These are phyloP conservation scores for Gracilariopsis chorda DNA, from an alignment of 23 red algal species.

Conservation along the genomic window DNA sequence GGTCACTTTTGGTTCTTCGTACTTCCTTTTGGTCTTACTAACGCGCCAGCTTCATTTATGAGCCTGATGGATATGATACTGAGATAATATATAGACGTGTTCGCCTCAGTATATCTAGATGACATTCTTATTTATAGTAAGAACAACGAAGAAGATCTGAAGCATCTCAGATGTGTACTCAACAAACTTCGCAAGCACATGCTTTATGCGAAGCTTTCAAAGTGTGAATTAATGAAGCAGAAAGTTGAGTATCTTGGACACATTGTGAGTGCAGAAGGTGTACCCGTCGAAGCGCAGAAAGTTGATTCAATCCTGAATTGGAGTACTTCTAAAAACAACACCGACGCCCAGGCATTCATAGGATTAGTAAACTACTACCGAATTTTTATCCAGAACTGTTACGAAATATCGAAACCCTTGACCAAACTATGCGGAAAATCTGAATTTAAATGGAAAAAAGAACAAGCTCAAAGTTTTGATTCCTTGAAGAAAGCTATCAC, in stretches of 20 bases:
- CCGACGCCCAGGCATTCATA: neutral
- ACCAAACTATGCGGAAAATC: neutral
- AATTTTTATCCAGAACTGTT: slow-evolving; percentile 12
- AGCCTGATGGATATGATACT: too few relatives aligned
- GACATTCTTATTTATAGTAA: too few relatives aligned
- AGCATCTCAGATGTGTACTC: neutral
- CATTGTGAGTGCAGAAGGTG: neutral
- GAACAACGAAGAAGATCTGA: too few relatives aligned
- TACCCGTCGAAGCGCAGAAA: neutral
- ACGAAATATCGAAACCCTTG: neutral
- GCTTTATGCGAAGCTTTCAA: slow-evolving; percentile 6
- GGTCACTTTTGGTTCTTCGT: too few relatives aligned
- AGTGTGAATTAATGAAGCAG: neutral
- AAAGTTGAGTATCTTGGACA: neutral
- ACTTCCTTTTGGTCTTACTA: too few relatives aligned
- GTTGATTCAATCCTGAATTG: neutral
- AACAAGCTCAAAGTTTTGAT: neutral
- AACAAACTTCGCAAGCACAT: neutral
- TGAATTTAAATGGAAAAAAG: neutral
- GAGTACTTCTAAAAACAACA: neutral
- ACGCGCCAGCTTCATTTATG: too few relatives aligned
- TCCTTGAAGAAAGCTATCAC: neutral
- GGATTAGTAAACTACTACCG: slow-evolving; percentile 45
- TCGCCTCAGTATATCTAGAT: too few relatives aligned
- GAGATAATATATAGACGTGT: too few relatives aligned